A percentile compares a stretch with the other conserved stretches of the same genome.
phyloP scores from a whole-genome alignment of 108 stramenopile genomes.

The Cyclostephanos tholiformis region DNA sequence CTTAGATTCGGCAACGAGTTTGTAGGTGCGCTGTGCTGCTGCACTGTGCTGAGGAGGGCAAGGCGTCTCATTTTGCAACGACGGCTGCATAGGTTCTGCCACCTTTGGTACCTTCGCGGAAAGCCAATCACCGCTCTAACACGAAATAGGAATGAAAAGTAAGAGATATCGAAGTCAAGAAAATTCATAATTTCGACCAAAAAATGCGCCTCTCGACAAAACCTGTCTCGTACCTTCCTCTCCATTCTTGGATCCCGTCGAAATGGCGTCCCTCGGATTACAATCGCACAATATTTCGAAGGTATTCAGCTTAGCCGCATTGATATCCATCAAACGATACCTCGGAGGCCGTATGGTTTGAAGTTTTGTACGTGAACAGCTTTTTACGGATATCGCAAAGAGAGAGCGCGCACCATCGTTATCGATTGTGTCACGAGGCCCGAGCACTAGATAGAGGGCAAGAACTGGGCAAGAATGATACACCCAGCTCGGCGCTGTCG shows the following conservation, averaged over 20 bases:
- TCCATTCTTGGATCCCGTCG: too few relatives aligned
- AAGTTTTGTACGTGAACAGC: too few relatives aligned
- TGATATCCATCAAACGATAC: too few relatives aligned
- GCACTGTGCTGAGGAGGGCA: background rate
- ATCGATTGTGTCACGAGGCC: background rate
- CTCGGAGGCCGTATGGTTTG: too few relatives aligned
- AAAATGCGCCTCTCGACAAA: too few relatives aligned
- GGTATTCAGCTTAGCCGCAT: too few relatives aligned
- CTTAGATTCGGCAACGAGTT: constrained; percentile 3
- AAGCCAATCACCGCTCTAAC: background rate
- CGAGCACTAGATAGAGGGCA: background rate
- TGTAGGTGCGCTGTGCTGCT: background rate
- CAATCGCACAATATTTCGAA: too few relatives aligned
- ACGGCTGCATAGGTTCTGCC: background rate
- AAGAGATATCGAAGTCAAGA: too few relatives aligned
- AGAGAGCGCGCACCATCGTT: background rate
- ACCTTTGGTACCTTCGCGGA: background rate
- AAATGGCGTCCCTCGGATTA: too few relatives aligned
- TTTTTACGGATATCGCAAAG: background rate
- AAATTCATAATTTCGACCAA: too few relatives aligned
- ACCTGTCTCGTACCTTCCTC: too few relatives aligned
- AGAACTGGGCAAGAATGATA: background rate
- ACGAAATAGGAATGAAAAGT: too few relatives aligned
- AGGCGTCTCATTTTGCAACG: background rate
- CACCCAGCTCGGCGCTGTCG: background rate